Base-by-base conservation (phyloP, 768 basidiomycete species). In the Rhodotorula toruloides region DNA sequence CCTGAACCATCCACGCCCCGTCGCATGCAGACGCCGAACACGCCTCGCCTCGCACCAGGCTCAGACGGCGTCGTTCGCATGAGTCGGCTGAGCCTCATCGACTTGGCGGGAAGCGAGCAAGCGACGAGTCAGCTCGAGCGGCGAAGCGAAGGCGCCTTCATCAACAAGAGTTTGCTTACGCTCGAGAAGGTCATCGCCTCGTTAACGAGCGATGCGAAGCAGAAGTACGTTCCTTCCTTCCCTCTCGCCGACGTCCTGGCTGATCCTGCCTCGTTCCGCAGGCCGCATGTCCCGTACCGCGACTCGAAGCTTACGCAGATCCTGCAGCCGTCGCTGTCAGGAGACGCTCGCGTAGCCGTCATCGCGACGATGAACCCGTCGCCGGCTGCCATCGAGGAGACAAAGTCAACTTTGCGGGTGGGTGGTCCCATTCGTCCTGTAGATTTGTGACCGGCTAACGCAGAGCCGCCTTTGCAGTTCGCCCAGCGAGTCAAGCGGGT, bases 301-400 rank as follows among this genome's bases (percentile, higher is more conserved):
- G 96, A 97, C 77, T 93, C 91, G 50, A 97, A 97, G 65, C 73
- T 75, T 47, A 75, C 74, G 17, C 73, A 75, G 61, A 86, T 99
- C 79, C 83, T 98, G 9, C 93, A 97, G 76, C 92, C 94, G 2
- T 96, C 91, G 1, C 81, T 99, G 1, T 89, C 91, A 0, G 94
- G 94, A 1, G 91, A 97, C 75, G 94, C 94, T 27, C 63, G 71
- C n/a, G 93, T 99, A 60, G 91, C 90, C 53, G 94, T 99, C 22
- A 88, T 98, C 64, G 96, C 93, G 75, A 98, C 94, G 0, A 84
- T 97, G 76, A 97, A 96, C 75, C 92, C 94, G 0, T 89, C 91
- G 48, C 77, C 81, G 2, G 78, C 81, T 39, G 90, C 91, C 7
- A 80, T 96, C 10, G 81, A 85, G 16, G 94, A 98, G 79, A 90